Conservation (phyloP, 345 rosid species). For the Anastatica hierochuntica region DNA sequence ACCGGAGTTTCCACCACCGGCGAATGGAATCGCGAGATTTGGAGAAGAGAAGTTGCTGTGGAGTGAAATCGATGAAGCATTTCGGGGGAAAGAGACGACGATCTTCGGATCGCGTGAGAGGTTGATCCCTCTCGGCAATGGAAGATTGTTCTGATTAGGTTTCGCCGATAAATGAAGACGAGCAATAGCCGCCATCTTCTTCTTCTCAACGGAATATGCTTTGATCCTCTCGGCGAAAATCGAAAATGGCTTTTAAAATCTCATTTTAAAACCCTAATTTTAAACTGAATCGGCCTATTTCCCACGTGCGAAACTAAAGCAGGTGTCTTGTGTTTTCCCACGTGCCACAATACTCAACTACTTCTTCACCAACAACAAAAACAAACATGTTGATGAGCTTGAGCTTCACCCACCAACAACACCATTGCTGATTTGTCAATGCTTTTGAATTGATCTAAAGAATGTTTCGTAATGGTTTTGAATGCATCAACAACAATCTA, state of each 20-base stretch:
- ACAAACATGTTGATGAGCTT: neutral
- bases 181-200: constrained; percentile 30
- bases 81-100: constrained; percentile 19
- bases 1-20: constrained; percentile 31
- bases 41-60: constrained; percentile 19
- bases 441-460: too few relatives aligned
- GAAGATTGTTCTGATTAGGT: constrained; percentile 19
- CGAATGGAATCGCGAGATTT: constrained; percentile 16
- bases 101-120: constrained; percentile 16
- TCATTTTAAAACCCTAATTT: too few relatives aligned
- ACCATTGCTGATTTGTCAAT: too few relatives aligned
- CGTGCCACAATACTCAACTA: constrained; percentile 13
- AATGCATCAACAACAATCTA: too few relatives aligned
- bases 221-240: neutral
- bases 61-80: constrained; percentile 20
- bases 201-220: neutral
- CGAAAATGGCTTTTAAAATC: too few relatives aligned
- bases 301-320: constrained; percentile 1
- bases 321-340: too few relatives aligned
- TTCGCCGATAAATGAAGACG: constrained; percentile 29
- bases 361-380: constrained; percentile 18
- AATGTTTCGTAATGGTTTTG: too few relatives aligned
- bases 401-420: too few relatives aligned
- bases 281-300: neutral
- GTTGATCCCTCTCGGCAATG: constrained; percentile 15